Evolutionary conservation across 1,139 yeast species (phyloP), one percentile per base, ranked within the genome.

Genomic region (Geotrichum fermentans): DNA sequence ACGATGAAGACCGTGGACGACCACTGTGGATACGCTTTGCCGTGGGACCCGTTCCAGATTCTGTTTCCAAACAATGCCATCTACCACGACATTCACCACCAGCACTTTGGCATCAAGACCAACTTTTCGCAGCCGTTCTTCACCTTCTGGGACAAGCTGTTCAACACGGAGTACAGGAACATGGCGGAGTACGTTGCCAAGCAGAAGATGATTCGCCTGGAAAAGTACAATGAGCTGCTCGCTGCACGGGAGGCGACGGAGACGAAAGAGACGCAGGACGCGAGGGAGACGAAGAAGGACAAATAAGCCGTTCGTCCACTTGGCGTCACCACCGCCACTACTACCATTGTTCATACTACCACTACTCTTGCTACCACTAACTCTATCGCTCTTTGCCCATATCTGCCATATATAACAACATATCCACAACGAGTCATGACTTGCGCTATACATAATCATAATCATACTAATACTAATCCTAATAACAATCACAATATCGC

Each of bases 1-100:
- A 92, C 98, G 4, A 68, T 92, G 77, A 92, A 92, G 69, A 92
- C 98, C 1, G 96, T 92, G 47, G 98, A 92, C 66, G 98, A 92
- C 67, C 98, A 92, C 68, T 92, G 97, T 67, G 98, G 98, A 17
- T 92, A 90, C 68, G 81, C 89, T 41, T 72, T 92, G 52, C 98
- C 97, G 16, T 85, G 72, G 66, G 98, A 92, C 66, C 80, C 90
- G 30, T 85, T 92, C 73, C 98, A 92, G 71, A 65, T 80, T 38
- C 51, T 90, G 16, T 92, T 92, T 75, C 97, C 97, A 54, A 92
- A 92, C 70, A 90, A 92, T 62, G 87, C 97, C 11, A 83, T 89
- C 35, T 92, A 89, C 67, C 98, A 92, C 64, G 98, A 92, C 68
- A 89, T 92, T 58, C 98, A 92, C 65, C 98, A 92, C 69, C 98